Percentiles rank a stretch among this genome's conserved stretches.
These are phyloP conservation scores for Entomortierella parvispora DNA, from an alignment of 192 early-diverging fungal species.

Conservation along the genomic window DNA sequence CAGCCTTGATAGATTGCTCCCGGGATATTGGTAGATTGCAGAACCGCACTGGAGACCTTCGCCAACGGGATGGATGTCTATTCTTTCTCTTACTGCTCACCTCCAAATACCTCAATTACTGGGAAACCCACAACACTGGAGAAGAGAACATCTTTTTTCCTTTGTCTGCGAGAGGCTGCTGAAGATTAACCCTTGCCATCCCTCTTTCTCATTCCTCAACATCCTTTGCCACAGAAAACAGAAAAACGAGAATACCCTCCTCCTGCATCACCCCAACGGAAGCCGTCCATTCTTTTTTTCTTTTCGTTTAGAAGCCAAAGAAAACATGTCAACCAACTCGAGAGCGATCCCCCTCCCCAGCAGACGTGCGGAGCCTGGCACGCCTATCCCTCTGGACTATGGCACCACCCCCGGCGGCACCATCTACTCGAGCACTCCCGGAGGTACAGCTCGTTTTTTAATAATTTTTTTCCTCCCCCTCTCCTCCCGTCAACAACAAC, in stretches of 20 bases:
- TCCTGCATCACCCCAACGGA: not conserved
- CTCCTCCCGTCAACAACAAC: not conserved
- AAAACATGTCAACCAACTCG: constrained; percentile 53
- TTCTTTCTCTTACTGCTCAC: no score
- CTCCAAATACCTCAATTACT: not conserved
- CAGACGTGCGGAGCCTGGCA: constrained; percentile 60
- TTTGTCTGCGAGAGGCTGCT: no score
- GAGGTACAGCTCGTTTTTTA: constrained; percentile 57
- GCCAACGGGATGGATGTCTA: no score
- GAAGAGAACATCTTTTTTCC: no score
- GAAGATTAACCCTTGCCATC: not conserved
- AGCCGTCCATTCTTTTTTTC: constrained; percentile 16
- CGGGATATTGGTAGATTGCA: no score
- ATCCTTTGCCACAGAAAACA: constrained; percentile 15
- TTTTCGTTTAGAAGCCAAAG: constrained; percentile 21
- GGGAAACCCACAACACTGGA: no score
- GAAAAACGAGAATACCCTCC: constrained; percentile 46
- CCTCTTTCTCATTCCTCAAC: not conserved
- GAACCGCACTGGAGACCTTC: no score
- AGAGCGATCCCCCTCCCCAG: constrained; percentile 60
- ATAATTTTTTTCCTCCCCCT: not conserved
- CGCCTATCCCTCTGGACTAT: constrained; percentile 62
- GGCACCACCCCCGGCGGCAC: constrained; percentile 70
- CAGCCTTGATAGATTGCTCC: no score
- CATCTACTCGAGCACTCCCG: constrained; percentile 70